Evolutionary conservation across 192 early-diverging fungal species (phyloP), one percentile per base, ranked within the genome.

Genomic region (Podila epigama): DNA sequence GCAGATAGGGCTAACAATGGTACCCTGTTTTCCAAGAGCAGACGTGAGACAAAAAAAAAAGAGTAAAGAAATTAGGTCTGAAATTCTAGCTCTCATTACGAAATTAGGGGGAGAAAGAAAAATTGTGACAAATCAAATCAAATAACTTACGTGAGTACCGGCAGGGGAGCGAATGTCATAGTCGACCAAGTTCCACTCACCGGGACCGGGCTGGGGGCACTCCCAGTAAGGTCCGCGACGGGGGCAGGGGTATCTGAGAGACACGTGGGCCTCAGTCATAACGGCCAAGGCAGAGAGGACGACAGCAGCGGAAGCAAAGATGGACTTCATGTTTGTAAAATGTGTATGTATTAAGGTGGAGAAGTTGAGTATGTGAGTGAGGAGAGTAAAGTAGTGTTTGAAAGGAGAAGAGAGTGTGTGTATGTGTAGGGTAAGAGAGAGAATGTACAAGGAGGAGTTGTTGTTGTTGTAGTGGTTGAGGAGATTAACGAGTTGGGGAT

Each of bases 221-320:
- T 77, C 72, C 20, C n/a, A 37, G 50, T 68, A 77, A 29, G 72
- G 10, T 5, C 60, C 72, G 54, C 72, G 72, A 31, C 72, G 72
- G 25, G 72, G 72, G 55, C 72, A 77, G 4, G 72, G 72, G 55
- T 63, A 68, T 18, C 72, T 65, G 72, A 77, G 68, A 1, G 65
- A 68, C 40, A 77, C 62, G 53, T 77, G 72, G 9, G 72, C 72
- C 15, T 68, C 72, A 12, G 72, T 35, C n/a, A 67, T 27, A 48
- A 77, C 52, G 4, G 72, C 59, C 44, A 67, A 62, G 34, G 59
- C 66, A 0, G 65, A 68, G 13, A 77, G 60, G 28, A 68, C 42
- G 60, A 77, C 54, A 6, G 61, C 16, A 18, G 60, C 55, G 27
- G 66, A 40, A 16, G 72, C 53, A 36, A 68, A 13, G 31, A 77